Conservation (phyloP, 495 filamentous ascomycete species). For the Aspergillus heteromorphus region DNA sequence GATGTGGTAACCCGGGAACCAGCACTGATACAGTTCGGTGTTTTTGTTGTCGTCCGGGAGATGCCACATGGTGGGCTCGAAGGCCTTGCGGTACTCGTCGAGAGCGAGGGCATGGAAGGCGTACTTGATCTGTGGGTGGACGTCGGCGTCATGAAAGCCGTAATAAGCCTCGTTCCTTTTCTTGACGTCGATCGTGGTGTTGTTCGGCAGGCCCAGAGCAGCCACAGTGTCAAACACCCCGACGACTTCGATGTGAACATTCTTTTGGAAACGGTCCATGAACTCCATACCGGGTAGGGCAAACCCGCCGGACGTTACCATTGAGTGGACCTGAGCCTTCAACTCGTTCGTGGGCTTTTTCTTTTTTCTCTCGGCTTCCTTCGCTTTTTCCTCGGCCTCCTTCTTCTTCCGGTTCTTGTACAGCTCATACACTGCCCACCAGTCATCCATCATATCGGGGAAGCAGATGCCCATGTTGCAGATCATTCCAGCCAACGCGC, state of each 20-base stretch:
- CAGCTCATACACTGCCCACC: neutral
- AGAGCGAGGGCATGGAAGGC: neutral
- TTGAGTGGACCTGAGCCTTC: neutral
- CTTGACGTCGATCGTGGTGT: neutral
- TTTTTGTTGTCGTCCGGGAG: neutral
- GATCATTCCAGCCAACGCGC: neutral
- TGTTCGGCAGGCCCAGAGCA: neutral
- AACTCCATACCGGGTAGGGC: neutral
- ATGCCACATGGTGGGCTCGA: neutral
- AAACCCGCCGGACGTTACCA: neutral
- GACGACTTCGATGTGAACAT: neutral
- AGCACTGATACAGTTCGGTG: conserved; percentile 15
- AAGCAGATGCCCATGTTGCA: neutral
- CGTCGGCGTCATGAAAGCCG: neutral
- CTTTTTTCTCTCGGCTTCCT: no score
- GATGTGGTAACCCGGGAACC: conserved; percentile 42
- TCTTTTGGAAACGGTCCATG: neutral
- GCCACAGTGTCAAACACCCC: neutral
- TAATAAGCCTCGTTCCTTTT: neutral
- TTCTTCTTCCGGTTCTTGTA: neutral
- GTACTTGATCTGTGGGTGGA: neutral
- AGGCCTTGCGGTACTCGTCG: neutral
- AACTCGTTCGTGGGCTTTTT: neutral
- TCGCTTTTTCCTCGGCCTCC: no score
- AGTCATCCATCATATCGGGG: neutral